A percentile compares a stretch with the other conserved stretches of the same genome.
Conservation (phyloP, 2,329 filamentous ascomycete genomes). For the Colletotrichum eremochloae region DNA sequence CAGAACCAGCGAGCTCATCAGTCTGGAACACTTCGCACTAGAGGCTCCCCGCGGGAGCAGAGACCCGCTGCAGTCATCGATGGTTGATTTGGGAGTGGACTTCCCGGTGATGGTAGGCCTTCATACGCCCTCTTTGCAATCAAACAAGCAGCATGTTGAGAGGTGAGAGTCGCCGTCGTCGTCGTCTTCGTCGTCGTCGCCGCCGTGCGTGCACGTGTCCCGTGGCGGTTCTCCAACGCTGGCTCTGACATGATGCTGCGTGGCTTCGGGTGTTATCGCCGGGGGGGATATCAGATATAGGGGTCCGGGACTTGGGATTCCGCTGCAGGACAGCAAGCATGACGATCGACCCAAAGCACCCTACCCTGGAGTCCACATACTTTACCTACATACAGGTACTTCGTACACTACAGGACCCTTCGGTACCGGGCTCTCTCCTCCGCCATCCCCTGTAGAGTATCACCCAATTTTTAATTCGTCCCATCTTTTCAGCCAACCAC, state of each 20-base stretch:
- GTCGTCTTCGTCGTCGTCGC: too few species aligned
- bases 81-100: not conserved
- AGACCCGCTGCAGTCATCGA: not conserved
- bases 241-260: not conserved
- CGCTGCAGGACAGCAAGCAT: constrained; percentile 42
- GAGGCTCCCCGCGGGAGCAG: not conserved
- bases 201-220: too few species aligned
- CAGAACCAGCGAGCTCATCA: constrained; percentile 16
- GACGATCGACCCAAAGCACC: constrained; percentile 40
- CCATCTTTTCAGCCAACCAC: constrained; percentile 41
- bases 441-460: constrained; percentile 11
- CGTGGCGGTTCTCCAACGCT: not conserved
- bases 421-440: constrained; percentile 33
- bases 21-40: constrained; percentile 13
- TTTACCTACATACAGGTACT: not conserved
- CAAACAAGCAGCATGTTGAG: too few species aligned
- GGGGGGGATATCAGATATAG: constrained; percentile 41
- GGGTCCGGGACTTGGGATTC: constrained; percentile 37
- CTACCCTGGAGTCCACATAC: constrained; percentile 17
- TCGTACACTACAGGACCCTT: constrained; percentile 10
- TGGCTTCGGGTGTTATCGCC: constrained; percentile 27
- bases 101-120: not conserved
- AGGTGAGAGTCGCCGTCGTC: too few species aligned
- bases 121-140: not conserved
- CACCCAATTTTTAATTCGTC: constrained; percentile 40